Percentiles rank a stretch among this genome's conserved stretches.
phyloP scores from a whole-genome alignment of 2,329 filamentous ascomycete genomes.

The Harringtonia lauricola region DNA sequence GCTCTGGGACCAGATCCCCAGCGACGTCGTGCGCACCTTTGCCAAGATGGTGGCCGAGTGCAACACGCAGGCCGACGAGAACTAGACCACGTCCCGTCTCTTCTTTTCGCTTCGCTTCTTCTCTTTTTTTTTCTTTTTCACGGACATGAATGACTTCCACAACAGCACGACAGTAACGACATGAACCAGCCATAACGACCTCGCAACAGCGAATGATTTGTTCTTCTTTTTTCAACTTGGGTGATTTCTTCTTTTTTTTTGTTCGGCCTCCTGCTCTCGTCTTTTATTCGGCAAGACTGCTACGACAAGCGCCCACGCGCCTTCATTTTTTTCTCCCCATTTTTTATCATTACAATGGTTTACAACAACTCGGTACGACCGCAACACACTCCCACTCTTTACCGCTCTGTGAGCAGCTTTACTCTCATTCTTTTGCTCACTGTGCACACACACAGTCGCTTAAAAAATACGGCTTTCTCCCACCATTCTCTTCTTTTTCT shows the following conservation, averaged over 20 bases:
- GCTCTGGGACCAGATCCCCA: constrained; percentile 87
- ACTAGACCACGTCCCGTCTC: not conserved
- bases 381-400: not conserved
- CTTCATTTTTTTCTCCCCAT: not conserved
- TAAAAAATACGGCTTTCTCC: no score
- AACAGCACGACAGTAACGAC: not conserved
- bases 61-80: constrained; percentile 25
- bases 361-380: no score
- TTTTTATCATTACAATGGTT: no score
- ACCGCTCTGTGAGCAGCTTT: not conserved
- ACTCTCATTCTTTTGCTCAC: not conserved
- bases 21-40: constrained; percentile 86
- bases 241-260: not conserved
- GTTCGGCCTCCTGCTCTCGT: not conserved
- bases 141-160: constrained; percentile 3
- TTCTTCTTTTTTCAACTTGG: not conserved
- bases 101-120: constrained; percentile 13
- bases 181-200: not conserved
- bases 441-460: no score
- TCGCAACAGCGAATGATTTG: not conserved
- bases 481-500: not conserved
- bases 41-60: constrained; percentile 79
- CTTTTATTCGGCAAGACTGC: no score
- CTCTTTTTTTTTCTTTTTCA: constrained; percentile 3
- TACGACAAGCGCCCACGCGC: not conserved